phyloP scores from a whole-genome alignment of 805 yeast species.

The Nakazawaea populi region DNA sequence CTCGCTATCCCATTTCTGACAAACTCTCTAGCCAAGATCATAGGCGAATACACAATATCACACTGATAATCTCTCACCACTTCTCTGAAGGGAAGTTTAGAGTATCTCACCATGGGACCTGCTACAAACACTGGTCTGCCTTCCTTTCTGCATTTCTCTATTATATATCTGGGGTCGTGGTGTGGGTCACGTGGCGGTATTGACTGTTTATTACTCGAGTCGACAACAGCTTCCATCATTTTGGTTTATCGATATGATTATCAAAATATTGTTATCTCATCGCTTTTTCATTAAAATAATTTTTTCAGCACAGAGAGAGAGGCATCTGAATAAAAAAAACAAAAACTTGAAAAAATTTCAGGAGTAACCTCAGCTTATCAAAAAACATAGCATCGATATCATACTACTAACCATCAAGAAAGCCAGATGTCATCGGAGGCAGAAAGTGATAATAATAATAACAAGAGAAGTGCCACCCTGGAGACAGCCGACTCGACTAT shows the following conservation, averaged over 20 bases:
- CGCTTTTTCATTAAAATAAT: too few relatives aligned
- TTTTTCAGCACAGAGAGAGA: too few relatives aligned
- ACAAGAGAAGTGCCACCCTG: slow-evolving; percentile 4
- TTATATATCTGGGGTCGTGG: slow-evolving; percentile 48
- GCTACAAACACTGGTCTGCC: slow-evolving; percentile 58
- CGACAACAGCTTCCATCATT: too few relatives aligned
- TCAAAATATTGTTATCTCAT: too few relatives aligned
- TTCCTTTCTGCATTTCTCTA: slow-evolving; percentile 38
- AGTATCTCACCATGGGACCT: slow-evolving; percentile 97
- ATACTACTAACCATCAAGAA: too few relatives aligned
- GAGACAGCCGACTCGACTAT: neutral
- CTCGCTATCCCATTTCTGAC: slow-evolving; percentile 81
- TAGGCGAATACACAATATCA: slow-evolving; percentile 89
- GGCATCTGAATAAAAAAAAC: too few relatives aligned
- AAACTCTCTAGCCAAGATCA: slow-evolving; percentile 95
- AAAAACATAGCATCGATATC: too few relatives aligned
- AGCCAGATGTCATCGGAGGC: neutral
- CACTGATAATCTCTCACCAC: slow-evolving; percentile 65
- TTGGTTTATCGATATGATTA: too few relatives aligned
- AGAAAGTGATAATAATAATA: neutral
- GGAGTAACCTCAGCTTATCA: too few relatives aligned
- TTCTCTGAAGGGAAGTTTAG: slow-evolving; percentile 87
- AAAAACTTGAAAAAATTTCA: too few relatives aligned
- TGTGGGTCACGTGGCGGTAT: slow-evolving; percentile 30
- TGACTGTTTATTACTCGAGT: neutral